phyloP scores from a whole-genome alignment of 768 basidiomycete species.

The Hygrocybe punicea region DNA sequence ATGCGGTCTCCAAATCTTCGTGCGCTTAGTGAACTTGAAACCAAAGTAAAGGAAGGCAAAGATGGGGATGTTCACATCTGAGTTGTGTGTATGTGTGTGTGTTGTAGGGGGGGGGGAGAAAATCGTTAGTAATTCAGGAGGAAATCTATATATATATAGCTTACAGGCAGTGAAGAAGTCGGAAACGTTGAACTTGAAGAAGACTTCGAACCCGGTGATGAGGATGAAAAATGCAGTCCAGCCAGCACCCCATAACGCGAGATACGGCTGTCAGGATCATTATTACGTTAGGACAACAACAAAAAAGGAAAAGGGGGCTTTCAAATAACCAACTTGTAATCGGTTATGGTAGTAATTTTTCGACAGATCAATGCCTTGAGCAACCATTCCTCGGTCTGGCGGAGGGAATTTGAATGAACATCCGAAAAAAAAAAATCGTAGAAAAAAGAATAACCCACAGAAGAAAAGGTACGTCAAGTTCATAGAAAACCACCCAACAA shows the following conservation, averaged over 20 bases:
- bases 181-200: constrained; percentile 49
- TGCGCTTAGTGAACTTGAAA: constrained; percentile 42
- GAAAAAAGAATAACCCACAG: constrained; percentile 40
- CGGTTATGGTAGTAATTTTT: constrained; percentile 52
- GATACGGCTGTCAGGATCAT: constrained; percentile 37
- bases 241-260: constrained; percentile 56
- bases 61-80: constrained; percentile 50
- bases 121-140: neutral
- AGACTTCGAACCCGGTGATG: constrained; percentile 41
- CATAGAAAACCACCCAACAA: constrained; percentile 64
- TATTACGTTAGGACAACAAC: neutral
- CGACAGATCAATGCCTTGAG: constrained; percentile 52
- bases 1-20: constrained; percentile 49
- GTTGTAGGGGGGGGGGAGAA: neutral
- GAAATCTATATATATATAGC: constrained; percentile 9
- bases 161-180: constrained; percentile 45
- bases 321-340: constrained; percentile 34
- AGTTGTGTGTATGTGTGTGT: neutral
- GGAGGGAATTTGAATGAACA: too few relatives aligned
- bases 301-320: neutral
- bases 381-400: constrained; percentile 48
- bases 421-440: neutral
- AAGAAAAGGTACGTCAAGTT: constrained; percentile 72
- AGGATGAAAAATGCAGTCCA: constrained; percentile 51
- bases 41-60: constrained; percentile 44